Base-by-base conservation (phyloP, 176 grass and related monocot species). In the Alopecurus myosuroides region DNA sequence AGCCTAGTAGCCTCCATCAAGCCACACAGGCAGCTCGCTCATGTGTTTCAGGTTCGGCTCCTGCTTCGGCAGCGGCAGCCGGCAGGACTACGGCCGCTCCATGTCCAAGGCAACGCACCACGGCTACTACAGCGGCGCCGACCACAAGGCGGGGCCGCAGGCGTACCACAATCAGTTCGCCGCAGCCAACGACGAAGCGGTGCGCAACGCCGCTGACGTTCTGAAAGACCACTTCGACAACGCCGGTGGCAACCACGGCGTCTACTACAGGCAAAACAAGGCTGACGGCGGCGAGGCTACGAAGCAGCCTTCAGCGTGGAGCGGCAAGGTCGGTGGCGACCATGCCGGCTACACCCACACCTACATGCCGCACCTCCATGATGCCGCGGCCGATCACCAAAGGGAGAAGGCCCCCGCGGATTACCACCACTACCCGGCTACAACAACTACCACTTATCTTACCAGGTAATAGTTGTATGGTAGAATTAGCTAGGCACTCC, bases 21-120 rank as follows among this genome's bases (percentile, higher is more conserved):
- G 7, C 37, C 52, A 80, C 10, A 2, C 13, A n/a, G n/a, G n/a
- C n/a, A 41, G 61, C n/a, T 57, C 55, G n/a, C n/a, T n/a, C n/a
- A 86, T 90, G 88, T 90, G 84, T 65, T 14, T 90, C 62, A 11
- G 15, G 53, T 9, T 86, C 72, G 26, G 14, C 33, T 11, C 26
- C 0, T 85, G 88, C 31, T 57, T 89, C 71, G 62, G 23, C 25
- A 0, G 17, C 39, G 1, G 1, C 30, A 6, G 41, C 11, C 4
- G n/a, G 4, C 9, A 65, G 42, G 64, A 88, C 40, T 22, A 0
- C 42, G 9, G 1, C 15, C 6, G 4, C 9, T 23, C 13, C 35
- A 12, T 9, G 3, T 10, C 53, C 53, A 57, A 57, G n/a, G 10
- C n/a, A 1, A 11, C 53, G 3, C 53, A 57, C 53, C 2, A 15